Evolutionary conservation across 306 rosid species (phyloP), one percentile per base, ranked within the genome.

Genomic region (Prunus mira): DNA sequence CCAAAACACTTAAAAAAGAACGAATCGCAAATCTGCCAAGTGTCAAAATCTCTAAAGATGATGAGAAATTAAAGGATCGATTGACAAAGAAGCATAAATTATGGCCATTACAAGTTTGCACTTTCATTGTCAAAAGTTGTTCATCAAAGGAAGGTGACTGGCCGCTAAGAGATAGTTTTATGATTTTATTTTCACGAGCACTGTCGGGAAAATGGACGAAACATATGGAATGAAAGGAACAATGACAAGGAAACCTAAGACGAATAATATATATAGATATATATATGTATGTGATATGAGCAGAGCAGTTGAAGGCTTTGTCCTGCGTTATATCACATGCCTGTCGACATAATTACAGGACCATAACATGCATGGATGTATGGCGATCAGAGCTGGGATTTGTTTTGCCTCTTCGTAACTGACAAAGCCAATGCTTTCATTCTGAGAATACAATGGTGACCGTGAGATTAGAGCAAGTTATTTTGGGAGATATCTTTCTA

Each of bases 201-300:
- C 5, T 58, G 57, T 58, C 57, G 46, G 56, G 54, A 24, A 58
- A 49, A 41, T 69, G 74, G 76, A 62, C 34, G 62, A 55, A 77
- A 15, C 74, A 38, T 64, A 18, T 15, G 68, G 66, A 57, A 78
- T 71, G 78, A 27, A 57, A 67, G 81, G 70, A 69, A 34, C 63
- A 62, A 71, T 64, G 58, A 12, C 76, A 73, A 52, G 69, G 76
- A 69, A 80, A 83, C 81, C 79, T 80, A 27, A 1, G 67, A 24
- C 43, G 19, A 41, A 73, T 58, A 58, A 57, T 20, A 12, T 13
- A 60, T 19, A 56, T 20, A 56, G 1, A 56, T 20, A 56, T 32
- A 57, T 34, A 12, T 13, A 60, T 19, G 10, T 20, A 56, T 32
- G 8, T 6, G 41, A 34, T 34, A 34, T 34, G 41, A 34, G 41